Evolutionary conservation across 139 green algal genomes (phyloP).

Genomic region (Auxenochlorella protothecoides): DNA sequence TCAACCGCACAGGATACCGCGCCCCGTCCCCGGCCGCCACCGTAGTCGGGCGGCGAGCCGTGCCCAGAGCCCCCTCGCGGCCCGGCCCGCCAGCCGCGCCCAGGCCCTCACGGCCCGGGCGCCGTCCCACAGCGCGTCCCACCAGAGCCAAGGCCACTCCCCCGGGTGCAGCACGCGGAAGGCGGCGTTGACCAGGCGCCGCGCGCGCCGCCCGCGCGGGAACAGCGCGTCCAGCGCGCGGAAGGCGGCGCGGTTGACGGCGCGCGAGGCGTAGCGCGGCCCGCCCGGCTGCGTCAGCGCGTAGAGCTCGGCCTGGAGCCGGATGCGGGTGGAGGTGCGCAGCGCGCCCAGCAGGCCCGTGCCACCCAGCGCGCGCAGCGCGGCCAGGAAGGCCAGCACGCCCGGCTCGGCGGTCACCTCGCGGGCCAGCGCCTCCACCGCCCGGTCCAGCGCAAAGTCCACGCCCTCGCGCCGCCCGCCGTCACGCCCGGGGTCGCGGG

Average conservation of each 20-base stretch:
- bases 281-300: conserved; percentile 52
- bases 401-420: conserved; percentile 24
- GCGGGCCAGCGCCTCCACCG: conserved; percentile 1
- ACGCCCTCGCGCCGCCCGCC: neutral
- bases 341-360: conserved; percentile 18
- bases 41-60: too few relatives aligned
- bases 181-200: conserved; percentile 40
- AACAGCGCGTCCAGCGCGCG: conserved; percentile 51
- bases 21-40: too few relatives aligned
- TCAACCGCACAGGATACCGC: too few relatives aligned
- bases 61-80: too few relatives aligned
- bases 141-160: conserved; percentile 38
- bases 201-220: conserved; percentile 39
- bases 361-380: conserved; percentile 25
- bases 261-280: conserved; percentile 51
- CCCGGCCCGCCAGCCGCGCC: too few relatives aligned
- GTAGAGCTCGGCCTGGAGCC: conserved; percentile 56
- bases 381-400: conserved; percentile 34
- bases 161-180: conserved; percentile 48
- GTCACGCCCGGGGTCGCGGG: neutral
- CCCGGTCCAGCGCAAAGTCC: conserved; percentile 15
- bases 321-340: conserved; percentile 35
- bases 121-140: conserved; percentile 4
- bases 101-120: too few relatives aligned
- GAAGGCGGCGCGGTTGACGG: conserved; percentile 40